Evolutionary conservation across 805 yeast species (phyloP), one percentile per base, ranked within the genome.

Genomic region (Schizosaccharomyces pombe): DNA sequence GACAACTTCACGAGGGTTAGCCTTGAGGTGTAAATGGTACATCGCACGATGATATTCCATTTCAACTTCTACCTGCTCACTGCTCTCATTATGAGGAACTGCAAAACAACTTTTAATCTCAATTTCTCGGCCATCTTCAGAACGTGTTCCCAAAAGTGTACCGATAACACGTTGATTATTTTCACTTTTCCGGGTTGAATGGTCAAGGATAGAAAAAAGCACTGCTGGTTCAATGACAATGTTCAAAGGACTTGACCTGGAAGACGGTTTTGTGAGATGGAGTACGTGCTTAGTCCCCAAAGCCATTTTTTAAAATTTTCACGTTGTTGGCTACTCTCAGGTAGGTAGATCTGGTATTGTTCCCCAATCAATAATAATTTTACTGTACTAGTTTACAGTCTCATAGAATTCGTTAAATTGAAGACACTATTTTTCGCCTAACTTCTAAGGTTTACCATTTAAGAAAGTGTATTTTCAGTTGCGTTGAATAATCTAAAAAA

Each of bases 111-210:
- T 82, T 63, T 77, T 75, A 61, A 85, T 70, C 61, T 80, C 89
- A 49, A 82, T 72, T 61, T 75, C 81, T 16, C 76, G 69, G 12
- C 93, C 93, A 64, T 85, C 94, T 57, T 85, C 94, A 28, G 87
- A 80, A 65, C 94, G 75, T 52, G 74, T 68, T 33, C 95, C 95
- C 52, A 85, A 70, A 57, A 85, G 72, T 12, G 94, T 82, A 57
- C 95, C 95, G 60, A 85, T 79, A 57, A 81, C 76, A 65, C 91
- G 75, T 53, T 63, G 62, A 57, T 70, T 72, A 59, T 74, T 75
- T 64, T 70, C 71, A 66, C 69, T 77, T 53, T 76, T 67, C 67
- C 82, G 73, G 56, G 76, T 69, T 28, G 79, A 70, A 58, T 83
- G 79, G 64, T 85, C 91, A 58, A 85, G 72, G 56, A 85, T 74